phyloP scores from a whole-genome alignment of 1,284 basidiomycete genomes.

The Volvariella surrecta region DNA sequence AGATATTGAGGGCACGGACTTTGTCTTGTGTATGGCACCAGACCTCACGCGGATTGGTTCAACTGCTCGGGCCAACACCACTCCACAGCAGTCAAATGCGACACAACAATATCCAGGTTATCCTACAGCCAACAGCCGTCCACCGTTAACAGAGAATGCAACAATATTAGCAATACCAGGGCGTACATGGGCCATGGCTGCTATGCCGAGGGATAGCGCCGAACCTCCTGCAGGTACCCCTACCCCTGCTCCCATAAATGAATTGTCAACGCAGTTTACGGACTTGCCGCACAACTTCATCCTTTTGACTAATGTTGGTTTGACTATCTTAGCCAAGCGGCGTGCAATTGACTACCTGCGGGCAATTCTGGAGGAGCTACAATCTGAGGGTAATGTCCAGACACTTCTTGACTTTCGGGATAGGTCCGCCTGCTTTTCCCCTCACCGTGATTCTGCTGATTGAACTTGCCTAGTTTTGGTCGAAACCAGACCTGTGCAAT shows the following conservation, averaged over 20 bases:
- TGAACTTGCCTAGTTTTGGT: slow-evolving; percentile 53
- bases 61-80: slow-evolving; percentile 51
- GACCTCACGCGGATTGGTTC: slow-evolving; percentile 65
- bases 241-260: slow-evolving; percentile 54
- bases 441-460: slow-evolving; percentile 6
- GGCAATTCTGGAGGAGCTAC: slow-evolving; percentile 66
- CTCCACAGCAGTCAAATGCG: slow-evolving; percentile 27
- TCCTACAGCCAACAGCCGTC: slow-evolving; percentile 40
- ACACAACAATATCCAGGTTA: slow-evolving; percentile 23
- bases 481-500: slow-evolving; percentile 88
- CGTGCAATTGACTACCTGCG: slow-evolving; percentile 78
- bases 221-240: slow-evolving; percentile 32
- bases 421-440: slow-evolving; percentile 33
- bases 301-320: slow-evolving; percentile 78
- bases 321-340: slow-evolving; percentile 79
- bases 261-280: slow-evolving; percentile 74
- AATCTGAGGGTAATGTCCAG: slow-evolving; percentile 57
- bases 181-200: slow-evolving; percentile 75
- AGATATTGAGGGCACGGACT: slow-evolving; percentile 67
- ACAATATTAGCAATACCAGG: slow-evolving; percentile 72
- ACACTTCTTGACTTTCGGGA: slow-evolving; percentile 68
- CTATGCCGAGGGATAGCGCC: slow-evolving; percentile 33
- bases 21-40: slow-evolving; percentile 67
- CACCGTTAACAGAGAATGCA: slow-evolving; percentile 68
- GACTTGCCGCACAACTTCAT: slow-evolving; percentile 73